A percentile compares a stretch with the other conserved stretches of the same genome.
Evolutionary conservation across 805 yeast species (phyloP).

Genomic region (Spathaspora gorwiae): DNA sequence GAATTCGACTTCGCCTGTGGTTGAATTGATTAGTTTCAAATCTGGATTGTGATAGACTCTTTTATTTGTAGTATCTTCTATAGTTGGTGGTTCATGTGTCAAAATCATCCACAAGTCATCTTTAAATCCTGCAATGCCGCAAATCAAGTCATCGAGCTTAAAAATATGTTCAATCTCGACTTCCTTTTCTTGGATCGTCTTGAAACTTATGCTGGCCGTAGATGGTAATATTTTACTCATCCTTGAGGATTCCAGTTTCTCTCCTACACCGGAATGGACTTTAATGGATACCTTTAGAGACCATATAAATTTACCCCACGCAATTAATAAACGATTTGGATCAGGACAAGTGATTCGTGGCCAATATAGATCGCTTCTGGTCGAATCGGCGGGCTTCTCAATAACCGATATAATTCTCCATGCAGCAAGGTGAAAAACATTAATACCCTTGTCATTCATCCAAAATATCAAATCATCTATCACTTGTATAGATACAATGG

Average conservation of each 20-base stretch:
- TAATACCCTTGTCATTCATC: constrained; percentile 81
- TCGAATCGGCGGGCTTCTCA: constrained; percentile 51
- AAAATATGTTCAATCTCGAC: constrained; percentile 46
- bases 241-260: constrained; percentile 17
- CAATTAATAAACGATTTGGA: constrained; percentile 61
- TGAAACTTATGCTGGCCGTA: constrained; percentile 45
- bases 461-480: constrained; percentile 68
- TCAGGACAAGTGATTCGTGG: constrained; percentile 71
- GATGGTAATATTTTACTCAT: constrained; percentile 44
- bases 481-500: constrained; percentile 64
- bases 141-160: constrained; percentile 50
- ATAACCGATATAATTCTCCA: constrained; percentile 47
- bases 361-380: constrained; percentile 75
- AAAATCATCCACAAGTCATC: constrained; percentile 66
- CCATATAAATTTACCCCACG: constrained; percentile 85
- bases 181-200: constrained; percentile 40
- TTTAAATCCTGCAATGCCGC: constrained; percentile 74
- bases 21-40: constrained; percentile 59
- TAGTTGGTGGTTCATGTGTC: constrained; percentile 44
- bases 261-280: constrained; percentile 9
- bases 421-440: constrained; percentile 55
- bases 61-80: constrained; percentile 13
- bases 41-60: constrained; percentile 58
- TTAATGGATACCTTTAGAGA: constrained; percentile 44
- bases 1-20: constrained; percentile 65